Conservation (phyloP, 257 asterid species). For the Nicotiana obtusifolia region DNA sequence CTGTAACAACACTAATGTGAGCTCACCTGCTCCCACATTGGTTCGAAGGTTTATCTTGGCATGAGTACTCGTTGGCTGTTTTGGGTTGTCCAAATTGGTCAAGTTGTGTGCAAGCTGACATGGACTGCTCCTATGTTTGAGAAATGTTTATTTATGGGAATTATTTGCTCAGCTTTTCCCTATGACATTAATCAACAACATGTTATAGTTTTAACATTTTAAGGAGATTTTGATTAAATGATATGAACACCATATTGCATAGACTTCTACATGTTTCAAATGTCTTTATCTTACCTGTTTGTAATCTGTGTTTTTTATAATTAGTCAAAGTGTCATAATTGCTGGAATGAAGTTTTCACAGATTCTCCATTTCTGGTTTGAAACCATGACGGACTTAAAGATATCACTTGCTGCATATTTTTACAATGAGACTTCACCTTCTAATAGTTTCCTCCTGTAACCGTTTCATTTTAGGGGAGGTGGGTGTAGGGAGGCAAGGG, state of each 20-base stretch:
- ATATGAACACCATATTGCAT: not conserved
- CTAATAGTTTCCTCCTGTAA: not conserved
- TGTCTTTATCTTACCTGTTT: not conserved
- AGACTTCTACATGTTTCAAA: not conserved
- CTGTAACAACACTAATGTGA: not conserved
- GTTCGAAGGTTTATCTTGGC: not conserved
- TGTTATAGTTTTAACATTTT: not conserved
- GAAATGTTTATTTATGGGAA: not conserved
- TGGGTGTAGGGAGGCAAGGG: not conserved
- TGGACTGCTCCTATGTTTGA: not conserved
- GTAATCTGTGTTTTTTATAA: not conserved
- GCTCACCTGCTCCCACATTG: not conserved
- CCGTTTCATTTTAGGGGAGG: not conserved
- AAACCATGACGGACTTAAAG: not conserved
- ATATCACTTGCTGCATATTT: not conserved
- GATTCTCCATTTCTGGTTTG: not conserved
- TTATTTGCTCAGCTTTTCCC: not conserved
- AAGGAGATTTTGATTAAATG: not conserved
- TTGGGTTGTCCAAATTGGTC: not conserved
- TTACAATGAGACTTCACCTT: not conserved
- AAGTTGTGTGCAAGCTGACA: not conserved
- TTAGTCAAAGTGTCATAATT: not conserved
- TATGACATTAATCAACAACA: not conserved
- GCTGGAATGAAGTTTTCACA: not conserved
- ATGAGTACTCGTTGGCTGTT: not conserved